These are phyloP conservation scores for Urochloa ruziziensis DNA, from an alignment of 176 grass and related monocot genomes.

Conservation along the genomic window DNA sequence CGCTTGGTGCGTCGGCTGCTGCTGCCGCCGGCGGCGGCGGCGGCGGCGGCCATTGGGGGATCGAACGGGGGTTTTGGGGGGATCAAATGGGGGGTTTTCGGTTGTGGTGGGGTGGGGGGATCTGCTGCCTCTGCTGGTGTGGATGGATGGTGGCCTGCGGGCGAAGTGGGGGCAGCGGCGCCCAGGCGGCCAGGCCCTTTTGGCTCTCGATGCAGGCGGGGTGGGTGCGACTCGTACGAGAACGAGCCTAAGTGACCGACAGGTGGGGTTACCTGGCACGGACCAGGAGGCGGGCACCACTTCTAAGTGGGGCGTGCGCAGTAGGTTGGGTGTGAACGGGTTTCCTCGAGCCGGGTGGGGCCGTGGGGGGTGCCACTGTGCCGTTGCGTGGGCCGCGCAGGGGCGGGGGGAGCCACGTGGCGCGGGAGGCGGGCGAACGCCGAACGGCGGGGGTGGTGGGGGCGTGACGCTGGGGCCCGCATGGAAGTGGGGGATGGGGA, in stretches of 20 bases:
- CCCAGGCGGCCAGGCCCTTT: neutral
- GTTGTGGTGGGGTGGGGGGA: neutral
- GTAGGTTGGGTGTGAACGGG: neutral
- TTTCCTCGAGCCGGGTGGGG: neutral
- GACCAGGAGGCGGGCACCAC: neutral
- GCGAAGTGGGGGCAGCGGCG: neutral
- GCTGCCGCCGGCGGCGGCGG: neutral
- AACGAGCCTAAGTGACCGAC: neutral
- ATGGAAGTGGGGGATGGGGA: too few relatives aligned
- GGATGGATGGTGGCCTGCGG: too few relatives aligned
- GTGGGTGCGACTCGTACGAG: neutral
- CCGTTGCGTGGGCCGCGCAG: neutral
- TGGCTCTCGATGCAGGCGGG: neutral
- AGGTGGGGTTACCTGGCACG: neutral
- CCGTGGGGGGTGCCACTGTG: too few relatives aligned
- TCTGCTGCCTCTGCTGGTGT: neutral
- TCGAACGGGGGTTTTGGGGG: neutral
- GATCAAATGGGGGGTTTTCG: conserved; percentile 5
- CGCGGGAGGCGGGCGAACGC: neutral
- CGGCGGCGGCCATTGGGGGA: neutral
- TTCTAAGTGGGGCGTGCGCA: neutral
- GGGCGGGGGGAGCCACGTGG: neutral
- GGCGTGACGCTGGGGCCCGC: too few relatives aligned
- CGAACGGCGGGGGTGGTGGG: too few relatives aligned
- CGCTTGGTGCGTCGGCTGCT: neutral